A percentile compares a stretch with the other conserved stretches of the same genome.
Conservation (phyloP, 2,329 filamentous ascomycete species). For the Elsinoe batatas region DNA sequence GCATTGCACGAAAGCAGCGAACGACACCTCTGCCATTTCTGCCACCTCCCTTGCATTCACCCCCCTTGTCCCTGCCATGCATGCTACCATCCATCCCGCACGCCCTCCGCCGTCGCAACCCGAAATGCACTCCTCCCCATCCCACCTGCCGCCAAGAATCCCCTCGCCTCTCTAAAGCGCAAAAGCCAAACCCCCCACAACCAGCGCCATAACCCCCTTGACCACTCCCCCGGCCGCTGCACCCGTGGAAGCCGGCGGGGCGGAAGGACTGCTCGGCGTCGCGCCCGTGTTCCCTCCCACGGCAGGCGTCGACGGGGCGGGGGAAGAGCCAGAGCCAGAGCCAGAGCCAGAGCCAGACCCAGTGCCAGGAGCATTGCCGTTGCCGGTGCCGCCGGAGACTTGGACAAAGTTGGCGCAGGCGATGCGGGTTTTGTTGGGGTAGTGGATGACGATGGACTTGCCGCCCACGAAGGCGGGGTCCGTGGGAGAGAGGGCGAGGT, state of each 20-base stretch:
- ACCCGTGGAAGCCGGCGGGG: neutral
- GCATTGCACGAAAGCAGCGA: neutral
- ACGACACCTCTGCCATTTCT: neutral
- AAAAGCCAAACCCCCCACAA: conserved; percentile 1
- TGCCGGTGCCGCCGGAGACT: neutral
- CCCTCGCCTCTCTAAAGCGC: neutral
- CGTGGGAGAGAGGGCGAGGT: conserved; percentile 35
- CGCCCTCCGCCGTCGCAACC: too few species aligned
- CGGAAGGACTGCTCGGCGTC: neutral
- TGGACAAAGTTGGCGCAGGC: conserved; percentile 36
- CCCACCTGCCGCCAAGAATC: neutral
- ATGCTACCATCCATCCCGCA: neutral
- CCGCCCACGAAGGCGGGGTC: conserved; percentile 44
- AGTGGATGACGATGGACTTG: conserved; percentile 46
- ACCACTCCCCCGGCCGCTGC: neutral
- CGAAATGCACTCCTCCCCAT: too few species aligned
- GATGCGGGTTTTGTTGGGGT: conserved; percentile 43
- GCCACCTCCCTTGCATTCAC: neutral
- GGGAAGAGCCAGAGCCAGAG: neutral
- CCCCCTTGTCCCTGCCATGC: neutral
- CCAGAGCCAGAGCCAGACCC: neutral
- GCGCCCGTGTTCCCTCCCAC: neutral
- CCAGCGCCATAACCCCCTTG: neutral
- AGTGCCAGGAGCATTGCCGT: neutral
- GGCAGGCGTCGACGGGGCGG: neutral